Conservation (phyloP, 129 eudicot species). For the Artemisia annua region DNA sequence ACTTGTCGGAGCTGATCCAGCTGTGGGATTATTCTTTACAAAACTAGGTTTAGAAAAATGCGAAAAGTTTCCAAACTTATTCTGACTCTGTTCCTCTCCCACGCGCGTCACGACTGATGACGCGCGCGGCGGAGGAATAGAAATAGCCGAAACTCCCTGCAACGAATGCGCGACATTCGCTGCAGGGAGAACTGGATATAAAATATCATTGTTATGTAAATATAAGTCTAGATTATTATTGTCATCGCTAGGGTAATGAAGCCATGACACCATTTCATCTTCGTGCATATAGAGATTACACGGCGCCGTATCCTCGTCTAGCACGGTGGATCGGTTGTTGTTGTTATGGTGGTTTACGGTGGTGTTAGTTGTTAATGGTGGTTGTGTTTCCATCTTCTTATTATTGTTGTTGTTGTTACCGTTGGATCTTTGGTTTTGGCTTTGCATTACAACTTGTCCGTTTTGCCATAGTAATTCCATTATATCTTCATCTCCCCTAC, state of each 20-base stretch:
- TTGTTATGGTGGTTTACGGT: background rate
- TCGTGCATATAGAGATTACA: constrained; percentile 60
- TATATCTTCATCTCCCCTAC: constrained; percentile 60
- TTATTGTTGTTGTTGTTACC: constrained; percentile 6
- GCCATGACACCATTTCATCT: constrained; percentile 73
- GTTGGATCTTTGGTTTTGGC: constrained; percentile 51
- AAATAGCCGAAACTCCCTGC: constrained; percentile 1
- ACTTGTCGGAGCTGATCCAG: constrained; percentile 38
- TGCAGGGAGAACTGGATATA: constrained; percentile 35
- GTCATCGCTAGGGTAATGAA: constrained; percentile 60
- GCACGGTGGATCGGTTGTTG: constrained; percentile 36
- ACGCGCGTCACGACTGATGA: constrained; percentile 37
- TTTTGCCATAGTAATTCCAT: constrained; percentile 83
- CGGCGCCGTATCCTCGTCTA: constrained; percentile 35
- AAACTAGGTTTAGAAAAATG: constrained; percentile 46
- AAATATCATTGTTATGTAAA: constrained; percentile 45
- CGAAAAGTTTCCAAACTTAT: constrained; percentile 38
- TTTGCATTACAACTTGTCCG: constrained; percentile 70
- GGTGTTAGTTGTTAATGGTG: no score
- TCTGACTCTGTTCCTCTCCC: constrained; percentile 16
- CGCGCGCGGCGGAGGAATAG: constrained; percentile 46
- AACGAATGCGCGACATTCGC: constrained; percentile 6
- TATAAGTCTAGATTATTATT: constrained; percentile 58
- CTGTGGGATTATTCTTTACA: constrained; percentile 2
- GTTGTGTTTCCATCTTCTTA: constrained; percentile 30